These are phyloP conservation scores for Aureobasidium sp. DNA, from an alignment of 2,329 filamentous ascomycete species.

Conservation along the genomic window DNA sequence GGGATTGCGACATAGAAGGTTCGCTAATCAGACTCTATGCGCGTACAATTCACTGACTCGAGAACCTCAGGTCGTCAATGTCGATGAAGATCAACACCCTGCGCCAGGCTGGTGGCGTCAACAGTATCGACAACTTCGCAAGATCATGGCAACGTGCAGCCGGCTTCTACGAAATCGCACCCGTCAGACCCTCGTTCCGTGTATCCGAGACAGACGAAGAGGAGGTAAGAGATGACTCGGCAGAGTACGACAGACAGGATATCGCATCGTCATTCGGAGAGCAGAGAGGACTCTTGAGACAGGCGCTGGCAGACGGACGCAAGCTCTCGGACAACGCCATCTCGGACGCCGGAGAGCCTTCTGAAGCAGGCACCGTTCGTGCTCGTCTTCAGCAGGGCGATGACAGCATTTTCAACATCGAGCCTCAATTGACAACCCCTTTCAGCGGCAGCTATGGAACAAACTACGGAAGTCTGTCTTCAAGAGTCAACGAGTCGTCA, in stretches of 20 bases:
- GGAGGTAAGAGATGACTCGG: conserved; percentile 32
- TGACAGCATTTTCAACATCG: conserved; percentile 40
- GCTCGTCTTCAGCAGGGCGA: conserved; percentile 20
- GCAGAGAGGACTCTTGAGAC: conserved; percentile 34
- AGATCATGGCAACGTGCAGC: conserved; percentile 88
- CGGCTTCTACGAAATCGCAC: conserved; percentile 78
- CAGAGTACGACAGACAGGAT: conserved; percentile 23
- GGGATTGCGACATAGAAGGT: conserved; percentile 26
- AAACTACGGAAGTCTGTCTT: conserved; percentile 51
- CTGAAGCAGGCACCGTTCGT: conserved; percentile 13
- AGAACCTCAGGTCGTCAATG: conserved; percentile 34
- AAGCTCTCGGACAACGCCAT: conserved; percentile 31
- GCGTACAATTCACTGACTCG: not conserved
- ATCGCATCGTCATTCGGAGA: conserved; percentile 26
- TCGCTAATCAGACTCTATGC: not conserved
- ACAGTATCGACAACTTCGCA: conserved; percentile 90
- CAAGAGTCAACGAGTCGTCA: conserved; percentile 48
- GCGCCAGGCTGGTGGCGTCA: conserved; percentile 75
- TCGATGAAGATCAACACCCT: conserved; percentile 42
- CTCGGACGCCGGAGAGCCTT: conserved; percentile 21
- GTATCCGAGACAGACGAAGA: conserved; percentile 36
- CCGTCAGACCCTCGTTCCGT: conserved; percentile 66
- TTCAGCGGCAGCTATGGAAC: conserved; percentile 64
- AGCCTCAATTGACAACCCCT: conserved; percentile 53
- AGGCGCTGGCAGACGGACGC: conserved; percentile 29